These are phyloP conservation scores for Phialophora expanda DNA, from an alignment of 2,329 filamentous ascomycete species.

Conservation along the genomic window DNA sequence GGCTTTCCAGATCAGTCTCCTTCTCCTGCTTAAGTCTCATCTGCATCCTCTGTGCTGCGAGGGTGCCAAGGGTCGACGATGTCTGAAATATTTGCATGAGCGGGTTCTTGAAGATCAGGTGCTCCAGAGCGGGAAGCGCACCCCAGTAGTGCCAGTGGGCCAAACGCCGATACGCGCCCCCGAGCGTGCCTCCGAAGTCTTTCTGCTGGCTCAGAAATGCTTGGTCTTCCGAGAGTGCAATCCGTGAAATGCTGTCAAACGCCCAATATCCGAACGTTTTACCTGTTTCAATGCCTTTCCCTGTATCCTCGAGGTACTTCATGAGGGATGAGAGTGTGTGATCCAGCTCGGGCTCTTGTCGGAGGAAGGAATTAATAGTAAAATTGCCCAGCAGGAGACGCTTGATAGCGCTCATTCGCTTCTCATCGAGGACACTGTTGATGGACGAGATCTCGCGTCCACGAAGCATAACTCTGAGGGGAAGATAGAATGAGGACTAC, in stretches of 20 bases:
- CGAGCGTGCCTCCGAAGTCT: slow-evolving; percentile 18
- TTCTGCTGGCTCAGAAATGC: slow-evolving; percentile 14
- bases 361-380: slow-evolving; percentile 72
- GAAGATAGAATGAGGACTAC: slow-evolving; percentile 19
- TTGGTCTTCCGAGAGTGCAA: slow-evolving; percentile 25
- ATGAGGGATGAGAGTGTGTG: slow-evolving; percentile 23
- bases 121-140: slow-evolving; percentile 17
- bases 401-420: slow-evolving; percentile 62
- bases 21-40: slow-evolving; percentile 7
- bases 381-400: slow-evolving; percentile 74
- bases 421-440: slow-evolving; percentile 21
- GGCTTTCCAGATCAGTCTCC: slow-evolving; percentile 8
- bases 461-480: slow-evolving; percentile 18
- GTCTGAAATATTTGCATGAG: slow-evolving; percentile 7
- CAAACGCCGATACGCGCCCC: slow-evolving; percentile 12
- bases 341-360: slow-evolving; percentile 83
- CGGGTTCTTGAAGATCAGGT: slow-evolving; percentile 29
- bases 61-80: slow-evolving; percentile 15
- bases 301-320: slow-evolving; percentile 4
- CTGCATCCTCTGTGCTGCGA: slow-evolving; percentile 19
- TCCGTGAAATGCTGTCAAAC: slow-evolving; percentile 27
- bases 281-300: slow-evolving; percentile 16
- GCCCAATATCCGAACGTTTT: slow-evolving; percentile 15
- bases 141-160: slow-evolving; percentile 20
- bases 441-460: slow-evolving; percentile 17